Base-by-base conservation (phyloP, 23 red algal species). In the Gracilaria gracilis region DNA sequence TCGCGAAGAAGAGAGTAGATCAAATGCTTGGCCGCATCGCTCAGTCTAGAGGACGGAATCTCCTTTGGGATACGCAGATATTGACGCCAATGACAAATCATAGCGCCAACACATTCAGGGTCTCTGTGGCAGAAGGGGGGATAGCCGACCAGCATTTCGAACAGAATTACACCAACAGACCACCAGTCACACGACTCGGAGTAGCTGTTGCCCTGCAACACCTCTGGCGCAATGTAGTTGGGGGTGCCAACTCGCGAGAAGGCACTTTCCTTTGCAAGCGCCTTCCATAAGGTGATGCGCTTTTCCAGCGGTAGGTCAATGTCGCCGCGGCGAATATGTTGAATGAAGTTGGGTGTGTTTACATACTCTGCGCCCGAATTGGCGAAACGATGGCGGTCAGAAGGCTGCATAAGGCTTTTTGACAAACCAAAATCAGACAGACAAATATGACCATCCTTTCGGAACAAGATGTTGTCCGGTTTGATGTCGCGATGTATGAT, bases 401-500 rank as follows among this genome's bases (percentile, higher is more conserved):
- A 47, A 1, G 89, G 87, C 67, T 90, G 88, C 64, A 91, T 86
- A n/a, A 96, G 83, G 15, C 80, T 77, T 73, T 96, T 96, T 27
- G 84, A 87, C 19, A 99, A 83, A 24, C 97, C 97, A 93, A 99
- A 99, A 74, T 99, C 97, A 42, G 90, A 90, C 27, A 99, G 79
- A 54, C 95, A 87, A 39, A 96, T 90, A 77, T 99, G 97, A 9
- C 97, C 97, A 17, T 86, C 71, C 50, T 76, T 80, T 20, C 84
- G 94, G 73, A 99, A 93, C 46, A 99, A 67, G 44, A 99, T 91
- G 79, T 99, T 99, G 64, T 99, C 97, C 0, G 97, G 97, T 54
- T 99, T 99, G 86, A 99, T 95, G 54, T 99, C 97, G 27, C 97
- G 93, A 84, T 99, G 97, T 20, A 95, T 99, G 61, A 96, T 90